These are phyloP conservation scores for Cadophora gregata DNA, from an alignment of 2,329 filamentous ascomycete species.

Conservation along the genomic window DNA sequence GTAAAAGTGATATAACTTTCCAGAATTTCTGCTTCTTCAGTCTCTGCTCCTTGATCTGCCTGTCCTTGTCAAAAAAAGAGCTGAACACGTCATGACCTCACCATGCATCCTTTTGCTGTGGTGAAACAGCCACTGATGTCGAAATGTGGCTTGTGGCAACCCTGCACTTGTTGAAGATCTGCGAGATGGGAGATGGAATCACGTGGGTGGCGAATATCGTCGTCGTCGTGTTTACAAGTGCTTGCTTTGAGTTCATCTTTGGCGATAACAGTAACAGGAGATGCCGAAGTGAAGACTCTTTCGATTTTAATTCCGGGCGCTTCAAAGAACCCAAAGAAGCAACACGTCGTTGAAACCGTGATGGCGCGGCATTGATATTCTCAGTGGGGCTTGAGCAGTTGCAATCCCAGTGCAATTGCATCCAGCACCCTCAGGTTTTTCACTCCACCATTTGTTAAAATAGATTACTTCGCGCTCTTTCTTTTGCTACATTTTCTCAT, in stretches of 20 bases:
- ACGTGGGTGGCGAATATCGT: constrained; percentile 4
- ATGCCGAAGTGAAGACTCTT: not conserved
- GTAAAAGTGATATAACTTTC: not conserved
- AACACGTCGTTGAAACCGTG: not conserved
- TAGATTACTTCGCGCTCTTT: not conserved
- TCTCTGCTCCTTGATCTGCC: not conserved
- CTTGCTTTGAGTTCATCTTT: not conserved
- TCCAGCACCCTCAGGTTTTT: too few species aligned
- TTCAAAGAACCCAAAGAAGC: not conserved
- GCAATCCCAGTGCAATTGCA: too few species aligned
- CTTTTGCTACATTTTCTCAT: not conserved
- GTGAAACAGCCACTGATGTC: constrained; percentile 25
- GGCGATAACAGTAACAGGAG: not conserved
- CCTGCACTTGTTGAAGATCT: constrained; percentile 19
- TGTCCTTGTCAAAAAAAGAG: too few species aligned
- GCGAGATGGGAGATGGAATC: not conserved
- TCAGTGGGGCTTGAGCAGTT: too few species aligned
- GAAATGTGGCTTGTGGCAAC: constrained; percentile 18
- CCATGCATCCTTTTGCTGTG: constrained; percentile 4
- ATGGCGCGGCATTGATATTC: not conserved
- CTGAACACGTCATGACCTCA: constrained; percentile 21
- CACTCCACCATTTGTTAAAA: not conserved
- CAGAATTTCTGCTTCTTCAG: constrained; percentile 1
- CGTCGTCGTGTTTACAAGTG: not conserved
- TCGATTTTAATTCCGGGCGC: not conserved